Percentiles rank a stretch among this genome's conserved stretches.
Evolutionary conservation across 345 rosid genomes (phyloP).

Genomic region (Boechera divaricarpa): DNA sequence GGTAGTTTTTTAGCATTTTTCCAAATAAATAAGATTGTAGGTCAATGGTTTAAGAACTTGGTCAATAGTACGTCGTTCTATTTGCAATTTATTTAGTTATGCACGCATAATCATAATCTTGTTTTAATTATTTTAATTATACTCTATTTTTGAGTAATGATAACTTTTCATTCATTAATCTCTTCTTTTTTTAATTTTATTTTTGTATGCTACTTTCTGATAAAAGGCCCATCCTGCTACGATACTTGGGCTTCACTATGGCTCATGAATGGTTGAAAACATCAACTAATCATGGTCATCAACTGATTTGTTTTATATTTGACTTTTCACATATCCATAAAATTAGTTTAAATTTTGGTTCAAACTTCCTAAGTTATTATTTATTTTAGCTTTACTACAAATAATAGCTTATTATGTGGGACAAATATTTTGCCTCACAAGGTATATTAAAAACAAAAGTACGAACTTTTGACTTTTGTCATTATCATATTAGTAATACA

Average conservation of each 20-base stretch:
- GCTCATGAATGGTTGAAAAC: background rate
- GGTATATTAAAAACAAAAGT: too few species aligned
- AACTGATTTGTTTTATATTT: too few species aligned
- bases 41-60: background rate
- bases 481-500: too few species aligned
- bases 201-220: background rate
- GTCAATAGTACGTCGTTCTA: background rate
- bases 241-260: slow-evolving; percentile 16
- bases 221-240: slow-evolving; percentile 1
- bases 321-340: background rate
- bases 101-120: slow-evolving; percentile 15
- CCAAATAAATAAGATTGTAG: background rate
- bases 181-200: background rate
- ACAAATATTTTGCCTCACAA: too few species aligned
- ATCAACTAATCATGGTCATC: background rate
- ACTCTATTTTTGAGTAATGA: background rate
- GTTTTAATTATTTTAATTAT: background rate
- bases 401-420: background rate
- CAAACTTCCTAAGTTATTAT: background rate
- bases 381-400: background rate
- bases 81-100: background rate
- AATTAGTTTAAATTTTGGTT: background rate
- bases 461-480: too few species aligned
- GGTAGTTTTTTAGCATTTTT: too few species aligned
- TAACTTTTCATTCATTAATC: background rate